Percentiles rank a stretch among this genome's conserved stretches.
Conservation (phyloP, 441 rosid genomes). For the Populus tomentosa region DNA sequence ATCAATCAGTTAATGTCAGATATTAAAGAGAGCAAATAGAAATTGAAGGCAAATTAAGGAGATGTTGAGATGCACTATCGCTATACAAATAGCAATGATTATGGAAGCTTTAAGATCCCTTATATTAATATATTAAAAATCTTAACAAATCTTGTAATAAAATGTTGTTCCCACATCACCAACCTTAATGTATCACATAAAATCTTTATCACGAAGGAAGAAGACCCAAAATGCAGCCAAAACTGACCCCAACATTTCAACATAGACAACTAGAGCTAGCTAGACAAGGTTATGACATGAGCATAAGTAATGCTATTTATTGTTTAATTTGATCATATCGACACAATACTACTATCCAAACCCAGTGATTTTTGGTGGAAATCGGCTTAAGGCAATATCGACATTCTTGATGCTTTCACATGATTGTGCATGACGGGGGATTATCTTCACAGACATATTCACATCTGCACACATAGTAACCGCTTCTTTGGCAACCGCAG, state of each 20-base stretch:
- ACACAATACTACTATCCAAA: background rate
- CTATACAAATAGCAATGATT: background rate
- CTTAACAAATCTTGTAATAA: no score
- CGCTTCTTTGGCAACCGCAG: slow-evolving; percentile 6
- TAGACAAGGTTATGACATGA: no score
- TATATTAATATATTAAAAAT: background rate
- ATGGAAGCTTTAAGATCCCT: background rate
- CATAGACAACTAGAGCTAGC: background rate
- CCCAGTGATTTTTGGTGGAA: no score
- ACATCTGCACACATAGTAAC: slow-evolving; percentile 25
- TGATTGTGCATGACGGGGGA: slow-evolving; percentile 46
- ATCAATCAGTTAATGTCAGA: background rate
- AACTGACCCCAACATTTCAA: background rate
- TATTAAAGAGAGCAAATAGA: no score
- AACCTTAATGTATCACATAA: background rate
- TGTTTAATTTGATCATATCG: background rate
- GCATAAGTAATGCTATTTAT: background rate
- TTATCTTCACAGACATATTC: slow-evolving; percentile 54
- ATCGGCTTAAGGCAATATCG: no score
- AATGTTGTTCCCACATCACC: background rate
- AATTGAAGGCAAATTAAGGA: background rate
- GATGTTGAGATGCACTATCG: background rate
- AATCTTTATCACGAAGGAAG: no score
- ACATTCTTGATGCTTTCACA: slow-evolving; percentile 25
- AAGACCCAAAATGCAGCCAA: background rate